Evolutionary conservation across 2,329 filamentous ascomycete species (phyloP).

Genomic region (Lomentospora prolificans): DNA sequence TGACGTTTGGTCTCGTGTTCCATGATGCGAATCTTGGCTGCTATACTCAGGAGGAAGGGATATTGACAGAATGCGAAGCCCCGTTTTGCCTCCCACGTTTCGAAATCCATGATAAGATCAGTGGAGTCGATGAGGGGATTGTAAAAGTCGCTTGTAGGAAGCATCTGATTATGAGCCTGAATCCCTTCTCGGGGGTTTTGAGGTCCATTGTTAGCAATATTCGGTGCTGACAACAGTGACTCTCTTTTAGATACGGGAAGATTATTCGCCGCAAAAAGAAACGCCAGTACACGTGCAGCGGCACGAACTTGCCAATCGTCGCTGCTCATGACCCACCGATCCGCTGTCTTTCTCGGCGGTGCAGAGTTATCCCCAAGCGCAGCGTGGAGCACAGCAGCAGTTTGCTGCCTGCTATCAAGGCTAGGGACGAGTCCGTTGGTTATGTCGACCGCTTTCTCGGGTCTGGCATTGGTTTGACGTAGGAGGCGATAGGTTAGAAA

Average conservation of each 20-base stretch:
- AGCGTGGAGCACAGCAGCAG: slow-evolving; percentile 62
- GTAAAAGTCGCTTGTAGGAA: slow-evolving; percentile 80
- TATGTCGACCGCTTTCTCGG: slow-evolving; percentile 48
- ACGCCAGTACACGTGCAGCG: slow-evolving; percentile 66
- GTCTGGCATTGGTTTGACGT: slow-evolving; percentile 59
- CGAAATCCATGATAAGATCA: slow-evolving; percentile 79
- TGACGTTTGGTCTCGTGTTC: slow-evolving; percentile 81
- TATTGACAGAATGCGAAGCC: slow-evolving; percentile 86
- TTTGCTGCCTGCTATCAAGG: slow-evolving; percentile 53
- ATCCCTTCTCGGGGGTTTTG: slow-evolving; percentile 20
- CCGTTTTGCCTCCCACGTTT: slow-evolving; percentile 69
- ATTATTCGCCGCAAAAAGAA: slow-evolving; percentile 77
- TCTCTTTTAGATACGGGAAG: slow-evolving; percentile 26
- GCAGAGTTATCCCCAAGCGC: slow-evolving; percentile 45
- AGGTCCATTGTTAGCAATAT: slow-evolving; percentile 18
- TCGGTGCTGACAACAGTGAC: not conserved
- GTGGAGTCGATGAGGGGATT: slow-evolving; percentile 76
- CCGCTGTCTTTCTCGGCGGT: slow-evolving; percentile 33
- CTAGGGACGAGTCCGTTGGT: slow-evolving; percentile 63
- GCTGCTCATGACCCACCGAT: slow-evolving; percentile 52
- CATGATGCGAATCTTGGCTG: slow-evolving; percentile 82
- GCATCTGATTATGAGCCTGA: slow-evolving; percentile 43
- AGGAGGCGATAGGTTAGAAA: slow-evolving; percentile 76
- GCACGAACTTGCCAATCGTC: slow-evolving; percentile 89
- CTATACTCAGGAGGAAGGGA: slow-evolving; percentile 83